Evolutionary conservation across 2,329 filamentous ascomycete genomes (phyloP).

Genomic region (Colletotrichum aenigma): DNA sequence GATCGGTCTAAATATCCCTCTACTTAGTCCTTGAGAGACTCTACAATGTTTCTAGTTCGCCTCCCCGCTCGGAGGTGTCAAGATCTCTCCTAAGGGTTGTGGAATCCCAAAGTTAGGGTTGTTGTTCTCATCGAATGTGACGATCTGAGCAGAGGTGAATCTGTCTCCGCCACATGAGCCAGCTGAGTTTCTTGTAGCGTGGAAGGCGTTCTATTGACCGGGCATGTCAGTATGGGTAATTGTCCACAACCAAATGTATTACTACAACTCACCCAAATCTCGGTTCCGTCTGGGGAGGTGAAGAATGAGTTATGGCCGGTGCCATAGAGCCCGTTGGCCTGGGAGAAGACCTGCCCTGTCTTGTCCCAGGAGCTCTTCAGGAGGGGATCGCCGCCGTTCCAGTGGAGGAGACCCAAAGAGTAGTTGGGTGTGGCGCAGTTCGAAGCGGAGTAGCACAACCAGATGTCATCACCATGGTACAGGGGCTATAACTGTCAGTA

Average conservation of each 20-base stretch:
- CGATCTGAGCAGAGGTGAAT: not conserved
- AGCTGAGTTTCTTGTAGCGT: not conserved
- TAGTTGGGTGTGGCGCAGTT: not conserved
- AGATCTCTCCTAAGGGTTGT: not conserved
- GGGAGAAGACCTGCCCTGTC: not conserved
- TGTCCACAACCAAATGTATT: accelerated
- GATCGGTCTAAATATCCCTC: no score
- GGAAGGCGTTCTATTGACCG: not conserved
- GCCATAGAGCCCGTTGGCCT: not conserved
- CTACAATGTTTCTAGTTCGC: not conserved
- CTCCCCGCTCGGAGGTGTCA: not conserved
- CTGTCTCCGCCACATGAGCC: not conserved
- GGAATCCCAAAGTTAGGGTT: not conserved
- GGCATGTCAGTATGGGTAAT: not conserved
- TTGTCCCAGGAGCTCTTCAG: not conserved
- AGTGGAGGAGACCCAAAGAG: not conserved
- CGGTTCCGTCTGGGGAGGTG: not conserved
- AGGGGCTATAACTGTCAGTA: accelerated
- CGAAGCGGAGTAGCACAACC: not conserved
- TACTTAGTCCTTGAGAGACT: no score
- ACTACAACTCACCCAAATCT: not conserved
- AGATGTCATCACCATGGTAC: not conserved
- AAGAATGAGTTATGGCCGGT: not conserved
- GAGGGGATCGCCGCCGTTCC: not conserved
- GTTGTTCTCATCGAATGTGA: not conserved